Evolutionary conservation across 805 yeast genomes (phyloP).

Genomic region (Millerozyma acaciae): DNA sequence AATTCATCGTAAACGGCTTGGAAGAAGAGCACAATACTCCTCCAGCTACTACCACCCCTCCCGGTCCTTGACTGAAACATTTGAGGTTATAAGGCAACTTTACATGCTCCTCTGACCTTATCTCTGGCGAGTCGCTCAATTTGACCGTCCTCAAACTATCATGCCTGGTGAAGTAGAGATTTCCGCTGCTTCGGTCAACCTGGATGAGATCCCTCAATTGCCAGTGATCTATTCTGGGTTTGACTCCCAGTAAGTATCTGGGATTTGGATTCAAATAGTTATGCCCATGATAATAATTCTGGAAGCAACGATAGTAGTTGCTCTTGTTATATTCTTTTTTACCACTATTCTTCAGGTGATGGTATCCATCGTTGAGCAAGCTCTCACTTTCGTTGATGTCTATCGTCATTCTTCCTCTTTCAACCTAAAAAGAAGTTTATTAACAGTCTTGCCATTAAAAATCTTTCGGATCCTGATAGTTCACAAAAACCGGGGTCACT

Average conservation of each 20-base stretch:
- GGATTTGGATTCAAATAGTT: conserved; percentile 36
- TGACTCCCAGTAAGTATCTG: conserved; percentile 26
- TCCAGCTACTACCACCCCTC: conserved; percentile 47
- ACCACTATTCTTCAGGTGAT: too few species aligned
- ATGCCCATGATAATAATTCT: conserved; percentile 40
- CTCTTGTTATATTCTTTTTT: conserved; percentile 5
- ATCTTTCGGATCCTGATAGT: too few species aligned
- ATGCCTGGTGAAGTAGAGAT: conserved; percentile 56
- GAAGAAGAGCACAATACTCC: conserved; percentile 44
- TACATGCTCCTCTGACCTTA: conserved; percentile 32
- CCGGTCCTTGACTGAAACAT: conserved; percentile 55
- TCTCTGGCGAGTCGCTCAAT: conserved; percentile 16
- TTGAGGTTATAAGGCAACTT: conserved; percentile 64
- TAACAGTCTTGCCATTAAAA: too few species aligned
- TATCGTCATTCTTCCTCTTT: conserved; percentile 1
- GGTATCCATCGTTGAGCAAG: background rate
- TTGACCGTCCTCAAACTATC: conserved; percentile 48
- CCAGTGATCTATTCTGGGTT: conserved; percentile 56
- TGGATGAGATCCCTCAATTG: conserved; percentile 74
- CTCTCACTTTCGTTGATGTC: conserved; percentile 1
- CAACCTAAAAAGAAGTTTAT: too few species aligned
- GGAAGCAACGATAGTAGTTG: conserved; percentile 30
- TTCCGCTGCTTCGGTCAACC: conserved; percentile 39
- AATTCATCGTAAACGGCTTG: conserved; percentile 20
- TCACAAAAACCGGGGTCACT: too few species aligned